Base-by-base conservation (phyloP, 148 eudicot genomes). In the Chenopodium formosanum region DNA sequence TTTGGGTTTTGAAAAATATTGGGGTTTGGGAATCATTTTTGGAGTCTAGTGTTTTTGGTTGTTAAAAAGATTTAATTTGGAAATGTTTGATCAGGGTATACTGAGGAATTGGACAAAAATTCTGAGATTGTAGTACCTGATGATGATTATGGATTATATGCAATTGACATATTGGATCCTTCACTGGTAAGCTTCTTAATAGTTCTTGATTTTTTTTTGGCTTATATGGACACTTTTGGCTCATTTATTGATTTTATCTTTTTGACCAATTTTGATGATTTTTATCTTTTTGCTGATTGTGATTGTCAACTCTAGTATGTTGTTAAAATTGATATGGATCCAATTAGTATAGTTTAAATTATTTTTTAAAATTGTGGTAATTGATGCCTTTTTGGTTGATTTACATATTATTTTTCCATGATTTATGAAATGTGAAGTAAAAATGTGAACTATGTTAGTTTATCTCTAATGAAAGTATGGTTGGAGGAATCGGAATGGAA, bases 161-260 rank as follows among this genome's bases (percentile, higher is more conserved):
- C 98, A 37, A 95, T 95, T 82, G 97, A 95, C 86, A 93, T 95
- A 71, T 85, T 95, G 90, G 98, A 95, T 78, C 98, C 98, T 70
- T 92, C 98, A 13, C 27, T 86, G 72, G 98, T 94, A 86, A 89
- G 94, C 71, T 46, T 40, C 12, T 29, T 20, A 13, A 9, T 5
- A 67, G 16, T 67, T 1, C 13, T 29, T 9, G 0, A 67, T 0
- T 1, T 62, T 31, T 31, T 62, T 62, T 34, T 16, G 44, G 44
- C 44, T 40, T 20, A 16, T 14, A 34, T 14, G 34, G 47, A 32
- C 23, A 34, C 16, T 32, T 72, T 72, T 20, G 1, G 2, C 0
- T 70, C 10, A 70, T 70, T 19, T 19, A 3, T 22, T 72, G 52
- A 32, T 14, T 40, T 40, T 32, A 4, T 32, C 7, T 10, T 19